These are phyloP conservation scores for Fusarium luffae DNA, from an alignment of 2,329 filamentous ascomycete species.

Conservation along the genomic window DNA sequence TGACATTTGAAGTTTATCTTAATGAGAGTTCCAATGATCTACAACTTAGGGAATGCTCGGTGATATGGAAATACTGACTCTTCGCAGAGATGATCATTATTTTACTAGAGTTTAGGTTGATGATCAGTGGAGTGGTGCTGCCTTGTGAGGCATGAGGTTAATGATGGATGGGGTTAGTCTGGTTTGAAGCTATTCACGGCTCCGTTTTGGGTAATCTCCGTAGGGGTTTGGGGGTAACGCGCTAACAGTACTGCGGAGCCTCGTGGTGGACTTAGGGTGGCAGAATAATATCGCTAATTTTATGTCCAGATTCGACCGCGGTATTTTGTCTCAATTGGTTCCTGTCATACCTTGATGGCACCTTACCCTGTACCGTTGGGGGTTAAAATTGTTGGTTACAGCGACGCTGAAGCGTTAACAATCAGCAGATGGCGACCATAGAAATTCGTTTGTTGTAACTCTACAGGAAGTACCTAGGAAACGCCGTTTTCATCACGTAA, in stretches of 20 bases:
- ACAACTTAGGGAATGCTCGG: background rate
- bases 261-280: too few relatives aligned
- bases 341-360: background rate
- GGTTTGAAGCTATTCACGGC: background rate
- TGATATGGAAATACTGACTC: background rate
- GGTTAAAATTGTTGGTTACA: background rate
- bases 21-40: background rate
- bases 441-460: too few relatives aligned
- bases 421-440: too few relatives aligned
- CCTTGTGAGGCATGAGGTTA: background rate
- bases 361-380: background rate
- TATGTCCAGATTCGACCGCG: too few relatives aligned
- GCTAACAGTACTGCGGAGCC: background rate
- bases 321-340: too few relatives aligned
- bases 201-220: conserved; percentile 20
- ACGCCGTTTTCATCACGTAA: too few relatives aligned
- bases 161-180: background rate
- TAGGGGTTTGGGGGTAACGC: background rate
- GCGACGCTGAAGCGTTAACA: too few relatives aligned
- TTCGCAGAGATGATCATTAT: background rate
- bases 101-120: background rate
- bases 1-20: background rate
- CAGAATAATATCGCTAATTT: too few relatives aligned
- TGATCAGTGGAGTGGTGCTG: conserved; percentile 15
- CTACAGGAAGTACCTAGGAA: too few relatives aligned